Conservation (phyloP, 139 green algal genomes). For the Closterium sp. region DNA sequence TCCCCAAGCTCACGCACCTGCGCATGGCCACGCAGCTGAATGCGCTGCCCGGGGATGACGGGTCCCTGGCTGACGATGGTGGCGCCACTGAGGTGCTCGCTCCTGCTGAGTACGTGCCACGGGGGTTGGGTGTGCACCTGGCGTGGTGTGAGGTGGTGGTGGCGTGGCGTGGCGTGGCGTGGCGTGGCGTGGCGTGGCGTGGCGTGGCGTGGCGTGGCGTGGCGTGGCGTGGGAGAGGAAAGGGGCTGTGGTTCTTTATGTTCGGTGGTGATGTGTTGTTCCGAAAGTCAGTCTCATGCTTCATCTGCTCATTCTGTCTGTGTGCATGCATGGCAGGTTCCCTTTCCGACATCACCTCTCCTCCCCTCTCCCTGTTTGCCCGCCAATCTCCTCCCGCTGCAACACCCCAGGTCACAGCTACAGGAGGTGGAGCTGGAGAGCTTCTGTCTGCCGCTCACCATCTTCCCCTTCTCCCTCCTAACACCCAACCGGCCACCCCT, state of each 20-base stretch:
- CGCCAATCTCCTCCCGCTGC: too few relatives aligned
- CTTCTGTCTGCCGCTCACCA: too few relatives aligned
- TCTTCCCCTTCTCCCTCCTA: too few relatives aligned
- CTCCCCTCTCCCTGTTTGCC: too few relatives aligned
- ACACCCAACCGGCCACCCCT: too few relatives aligned
- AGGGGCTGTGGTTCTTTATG: too few relatives aligned
- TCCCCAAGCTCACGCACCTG: slow-evolving; percentile 10
- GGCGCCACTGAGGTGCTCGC: background rate
- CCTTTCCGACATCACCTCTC: background rate
- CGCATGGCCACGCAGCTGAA: slow-evolving; percentile 8
- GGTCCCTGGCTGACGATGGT: background rate
- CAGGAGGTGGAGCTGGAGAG: too few relatives aligned
- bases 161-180: background rate
- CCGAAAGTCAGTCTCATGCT: background rate
- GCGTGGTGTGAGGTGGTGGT: background rate
- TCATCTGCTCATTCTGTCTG: background rate
- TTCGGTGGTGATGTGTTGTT: too few relatives aligned
- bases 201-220: too few relatives aligned
- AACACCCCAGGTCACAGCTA: too few relatives aligned
- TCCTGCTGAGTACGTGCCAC: background rate
- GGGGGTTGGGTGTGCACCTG: background rate
- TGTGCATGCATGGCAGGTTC: background rate
- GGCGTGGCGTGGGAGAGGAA: too few relatives aligned
- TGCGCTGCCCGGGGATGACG: slow-evolving; percentile 3
- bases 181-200: background rate